Evolutionary conservation across 129 eudicot genomes (phyloP), one percentile per base, ranked within the genome.

Genomic region (Arctium lappa): DNA sequence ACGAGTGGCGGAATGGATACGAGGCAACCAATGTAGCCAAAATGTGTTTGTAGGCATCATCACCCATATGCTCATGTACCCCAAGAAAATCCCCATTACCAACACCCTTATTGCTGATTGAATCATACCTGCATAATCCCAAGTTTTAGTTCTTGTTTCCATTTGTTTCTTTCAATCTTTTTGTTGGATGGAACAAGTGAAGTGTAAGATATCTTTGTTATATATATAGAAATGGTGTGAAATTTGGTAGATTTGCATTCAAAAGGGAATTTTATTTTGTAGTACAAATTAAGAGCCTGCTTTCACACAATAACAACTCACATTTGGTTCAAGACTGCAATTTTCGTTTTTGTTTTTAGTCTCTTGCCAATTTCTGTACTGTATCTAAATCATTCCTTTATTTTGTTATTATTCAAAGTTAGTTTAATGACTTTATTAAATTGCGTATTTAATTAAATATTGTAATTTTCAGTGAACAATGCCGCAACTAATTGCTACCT

Each of bases 11-110:
- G 89, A 86, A 83, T 78, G 91, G 40, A 88, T 79, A 53, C 33
- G 56, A 16, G 94, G 94, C 66, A 88, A 80, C 97, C 97, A 90
- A 37, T 87, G 91, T 74, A 81, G 72, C 88, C 86, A 90, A 85
- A 83, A 90, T 63, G 88, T 78, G 65, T 85, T 82, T 74, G 97
- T 92, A 40, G 94, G 97, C 97, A 88, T 87, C 97, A 90, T 90
- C 48, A 88, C 75, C 97, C 97, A 92, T 73, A 90, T 81, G 84
- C 80, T 81, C 36, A 81, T 81, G 89, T 88, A 90, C 68, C 94
- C 97, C 50, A 80, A 32, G 66, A 92, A 85, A 33, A 90, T 80
- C 12, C 75, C 73, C 81, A 75, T 2, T 6, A 80, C 48, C 29
- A 87, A 39, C 72, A 85, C 44, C 89, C 65, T 90, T 72, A 92